Evolutionary conservation across 2,329 filamentous ascomycete species (phyloP).

Genomic region (Cytospora piceicola): DNA sequence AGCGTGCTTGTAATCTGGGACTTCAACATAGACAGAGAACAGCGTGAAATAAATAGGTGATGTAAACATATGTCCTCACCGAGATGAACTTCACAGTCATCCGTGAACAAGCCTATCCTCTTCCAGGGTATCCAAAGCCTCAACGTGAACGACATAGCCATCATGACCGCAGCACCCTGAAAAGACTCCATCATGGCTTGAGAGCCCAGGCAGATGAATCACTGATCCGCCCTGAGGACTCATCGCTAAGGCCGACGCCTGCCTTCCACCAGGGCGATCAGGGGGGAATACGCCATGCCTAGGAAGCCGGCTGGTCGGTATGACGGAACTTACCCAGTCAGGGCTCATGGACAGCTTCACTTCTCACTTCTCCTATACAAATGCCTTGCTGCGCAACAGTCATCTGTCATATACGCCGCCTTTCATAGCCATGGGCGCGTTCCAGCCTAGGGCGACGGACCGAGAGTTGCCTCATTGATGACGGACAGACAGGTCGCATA

Average conservation of each 20-base stretch:
- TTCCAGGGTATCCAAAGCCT: not conserved
- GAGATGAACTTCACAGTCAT: slow-evolving; percentile 11
- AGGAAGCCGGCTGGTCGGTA: not conserved
- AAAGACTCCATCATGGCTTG: not conserved
- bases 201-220: slow-evolving; percentile 16
- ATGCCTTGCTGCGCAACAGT: slow-evolving; percentile 22
- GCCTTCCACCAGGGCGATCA: no score
- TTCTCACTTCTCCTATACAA: not conserved
- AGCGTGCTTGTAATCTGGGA: not conserved
- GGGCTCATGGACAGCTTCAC: not conserved
- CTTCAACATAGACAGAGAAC: not conserved
- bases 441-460: not conserved
- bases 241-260: not conserved
- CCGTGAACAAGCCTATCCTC: not conserved
- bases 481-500: slow-evolving; percentile 9
- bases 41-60: not conserved
- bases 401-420: slow-evolving; percentile 2
- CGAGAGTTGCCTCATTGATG: slow-evolving; percentile 3
- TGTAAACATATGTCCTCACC: not conserved
- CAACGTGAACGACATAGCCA: slow-evolving; percentile 16
- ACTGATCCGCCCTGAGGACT: slow-evolving; percentile 1
- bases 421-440: slow-evolving; percentile 1
- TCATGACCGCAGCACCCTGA: slow-evolving; percentile 6
- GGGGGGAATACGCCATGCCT: not conserved
- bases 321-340: slow-evolving; percentile 10